phyloP scores from a whole-genome alignment of 148 eudicot species.

The Polygonum maritimum region DNA sequence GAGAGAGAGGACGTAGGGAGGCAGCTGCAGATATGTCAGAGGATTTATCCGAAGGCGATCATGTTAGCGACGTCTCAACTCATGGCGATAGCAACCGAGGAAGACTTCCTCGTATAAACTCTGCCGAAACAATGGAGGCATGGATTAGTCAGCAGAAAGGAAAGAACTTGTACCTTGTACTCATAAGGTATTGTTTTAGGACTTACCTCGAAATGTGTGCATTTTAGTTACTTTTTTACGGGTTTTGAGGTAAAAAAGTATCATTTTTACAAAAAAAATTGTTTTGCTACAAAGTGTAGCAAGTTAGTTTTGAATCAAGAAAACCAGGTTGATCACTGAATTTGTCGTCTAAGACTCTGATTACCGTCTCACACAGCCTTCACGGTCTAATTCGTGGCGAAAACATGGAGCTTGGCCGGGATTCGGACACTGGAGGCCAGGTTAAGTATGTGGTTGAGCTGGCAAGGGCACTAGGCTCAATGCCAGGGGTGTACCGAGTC shows the following conservation, averaged over 20 bases:
- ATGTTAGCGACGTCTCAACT: neutral
- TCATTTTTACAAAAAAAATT: no score
- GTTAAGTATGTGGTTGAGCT: conserved; percentile 92
- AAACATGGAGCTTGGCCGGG: conserved; percentile 95
- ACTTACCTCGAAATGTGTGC: no score
- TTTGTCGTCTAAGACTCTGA: neutral
- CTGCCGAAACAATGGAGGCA: conserved; percentile 6
- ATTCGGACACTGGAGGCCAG: conserved; percentile 97
- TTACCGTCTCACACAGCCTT: conserved; percentile 38
- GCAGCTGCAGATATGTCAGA: conserved; percentile 9
- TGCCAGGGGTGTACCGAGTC: conserved; percentile 77
- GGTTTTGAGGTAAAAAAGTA: no score
- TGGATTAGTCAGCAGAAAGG: conserved; percentile 7
- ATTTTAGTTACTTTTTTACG: no score
- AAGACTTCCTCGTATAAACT: conserved; percentile 3
- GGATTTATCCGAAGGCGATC: conserved; percentile 8
- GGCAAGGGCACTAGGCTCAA: conserved; percentile 71
- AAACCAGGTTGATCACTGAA: no score
- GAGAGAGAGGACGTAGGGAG: conserved; percentile 8
- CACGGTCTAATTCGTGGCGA: conserved; percentile 94
- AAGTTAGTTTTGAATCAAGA: neutral
- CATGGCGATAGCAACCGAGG: conserved; percentile 1
- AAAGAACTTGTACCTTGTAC: conserved; percentile 1
- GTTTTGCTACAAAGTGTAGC: no score
- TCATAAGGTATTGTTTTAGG: conserved; percentile 11